A percentile compares a stretch with the other conserved stretches of the same genome.
Conservation (phyloP, 192 early-diverging fungal genomes). For the Backusella luteola region DNA sequence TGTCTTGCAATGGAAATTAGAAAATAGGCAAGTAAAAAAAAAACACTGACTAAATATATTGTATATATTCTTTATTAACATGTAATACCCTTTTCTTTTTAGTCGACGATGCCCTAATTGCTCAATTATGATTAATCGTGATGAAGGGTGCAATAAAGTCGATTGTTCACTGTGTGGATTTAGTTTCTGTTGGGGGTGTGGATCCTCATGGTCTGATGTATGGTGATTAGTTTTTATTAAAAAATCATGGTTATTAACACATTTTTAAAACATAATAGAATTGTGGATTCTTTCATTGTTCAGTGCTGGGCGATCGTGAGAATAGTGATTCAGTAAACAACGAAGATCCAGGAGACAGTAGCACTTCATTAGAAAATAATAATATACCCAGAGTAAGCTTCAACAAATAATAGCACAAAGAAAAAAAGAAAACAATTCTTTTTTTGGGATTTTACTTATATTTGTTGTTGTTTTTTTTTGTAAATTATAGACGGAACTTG, state of each 20-base stretch:
- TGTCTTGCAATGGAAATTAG: slow-evolving; percentile 29
- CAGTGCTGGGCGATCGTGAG: background rate
- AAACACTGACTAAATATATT: background rate
- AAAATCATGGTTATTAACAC: background rate
- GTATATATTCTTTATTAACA: background rate
- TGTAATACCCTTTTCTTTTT: background rate
- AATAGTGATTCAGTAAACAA: slow-evolving; percentile 1
- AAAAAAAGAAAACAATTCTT: background rate
- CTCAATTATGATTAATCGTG: slow-evolving; percentile 62
- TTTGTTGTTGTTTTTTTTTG: background rate
- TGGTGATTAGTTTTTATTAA: background rate
- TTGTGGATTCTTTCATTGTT: slow-evolving; percentile 65
- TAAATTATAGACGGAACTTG: slow-evolving; percentile 51
- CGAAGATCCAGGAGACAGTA: background rate
- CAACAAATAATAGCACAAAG: background rate
- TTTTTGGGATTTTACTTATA: background rate
- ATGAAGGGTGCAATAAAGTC: slow-evolving; percentile 73
- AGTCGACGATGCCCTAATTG: slow-evolving; percentile 65
- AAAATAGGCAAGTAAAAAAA: slow-evolving; percentile 35
- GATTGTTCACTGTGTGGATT: slow-evolving; percentile 65
- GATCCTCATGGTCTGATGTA: slow-evolving; percentile 53
- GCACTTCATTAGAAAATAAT: slow-evolving; percentile 1
- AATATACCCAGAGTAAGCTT: slow-evolving; percentile 1
- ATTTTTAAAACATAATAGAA: slow-evolving; percentile 7
- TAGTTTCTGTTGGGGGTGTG: slow-evolving; percentile 65